A percentile compares a stretch with the other conserved stretches of the same genome.
Conservation (phyloP, 495 filamentous ascomycete species). For the Pyronema domesticum region DNA sequence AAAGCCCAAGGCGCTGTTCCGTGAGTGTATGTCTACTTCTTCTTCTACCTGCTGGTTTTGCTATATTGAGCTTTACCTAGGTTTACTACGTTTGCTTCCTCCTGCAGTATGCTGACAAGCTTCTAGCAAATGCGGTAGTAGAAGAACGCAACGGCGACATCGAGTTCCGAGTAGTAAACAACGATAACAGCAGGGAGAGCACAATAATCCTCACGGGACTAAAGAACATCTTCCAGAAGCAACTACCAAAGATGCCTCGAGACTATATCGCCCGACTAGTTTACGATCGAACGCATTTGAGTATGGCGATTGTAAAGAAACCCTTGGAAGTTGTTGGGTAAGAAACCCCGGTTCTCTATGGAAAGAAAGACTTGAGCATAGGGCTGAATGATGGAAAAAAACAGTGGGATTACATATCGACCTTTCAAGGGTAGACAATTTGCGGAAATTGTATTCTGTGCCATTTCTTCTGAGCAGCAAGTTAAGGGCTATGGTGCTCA, state of each 20-base stretch:
- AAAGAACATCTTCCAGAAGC: slow-evolving; percentile 97
- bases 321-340: slow-evolving; percentile 72
- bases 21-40: slow-evolving; percentile 15
- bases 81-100: neutral
- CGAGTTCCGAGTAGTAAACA: slow-evolving; percentile 95
- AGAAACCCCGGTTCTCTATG: neutral
- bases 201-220: slow-evolving; percentile 87
- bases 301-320: slow-evolving; percentile 93
- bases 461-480: slow-evolving; percentile 93
- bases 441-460: slow-evolving; percentile 96
- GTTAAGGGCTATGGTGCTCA: slow-evolving; percentile 97
- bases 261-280: slow-evolving; percentile 95
- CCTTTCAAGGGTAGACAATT: slow-evolving; percentile 87
- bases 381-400: neutral
- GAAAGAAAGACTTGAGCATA: neutral
- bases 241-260: slow-evolving; percentile 97
- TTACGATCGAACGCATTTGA: slow-evolving; percentile 89
- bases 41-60: neutral
- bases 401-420: slow-evolving; percentile 73
- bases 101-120: neutral
- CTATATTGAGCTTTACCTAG: neutral
- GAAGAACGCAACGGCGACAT: slow-evolving; percentile 93
- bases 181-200: slow-evolving; percentile 73
- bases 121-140: slow-evolving; percentile 44
- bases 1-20: slow-evolving; percentile 21